These are phyloP conservation scores for Colletotrichum sojae DNA, from an alignment of 2,329 filamentous ascomycete species.

Conservation along the genomic window DNA sequence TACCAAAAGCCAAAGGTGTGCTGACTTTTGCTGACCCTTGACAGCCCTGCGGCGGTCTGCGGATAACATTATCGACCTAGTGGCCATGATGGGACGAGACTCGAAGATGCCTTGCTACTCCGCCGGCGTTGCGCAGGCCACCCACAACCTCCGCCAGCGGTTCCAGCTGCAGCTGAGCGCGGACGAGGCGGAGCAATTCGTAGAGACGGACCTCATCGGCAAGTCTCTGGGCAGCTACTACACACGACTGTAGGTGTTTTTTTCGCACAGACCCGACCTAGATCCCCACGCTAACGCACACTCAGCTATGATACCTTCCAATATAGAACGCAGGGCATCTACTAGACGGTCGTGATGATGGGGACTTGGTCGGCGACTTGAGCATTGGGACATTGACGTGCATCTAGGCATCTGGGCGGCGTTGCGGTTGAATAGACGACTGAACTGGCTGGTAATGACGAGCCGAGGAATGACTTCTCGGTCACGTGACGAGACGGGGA, in stretches of 20 bases:
- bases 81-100: slow-evolving; percentile 86
- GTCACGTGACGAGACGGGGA: slow-evolving; percentile 24
- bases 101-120: slow-evolving; percentile 90
- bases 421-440: slow-evolving; percentile 41
- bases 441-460: slow-evolving; percentile 38
- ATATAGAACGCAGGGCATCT: slow-evolving; percentile 90
- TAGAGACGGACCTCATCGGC: slow-evolving; percentile 82
- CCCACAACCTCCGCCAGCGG: slow-evolving; percentile 77
- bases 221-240: slow-evolving; percentile 92
- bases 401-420: slow-evolving; percentile 41
- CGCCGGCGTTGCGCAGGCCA: slow-evolving; percentile 79
- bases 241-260: slow-evolving; percentile 79
- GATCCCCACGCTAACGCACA: slow-evolving; percentile 21
- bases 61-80: slow-evolving; percentile 85
- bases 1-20: slow-evolving; percentile 4
- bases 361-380: slow-evolving; percentile 20
- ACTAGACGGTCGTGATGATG: slow-evolving; percentile 62
- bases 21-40: not conserved
- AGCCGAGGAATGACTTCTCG: slow-evolving; percentile 36
- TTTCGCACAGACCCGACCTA: not conserved
- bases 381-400: slow-evolving; percentile 35
- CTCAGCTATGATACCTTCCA: slow-evolving; percentile 86
- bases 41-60: slow-evolving; percentile 81
- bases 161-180: slow-evolving; percentile 88
- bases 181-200: slow-evolving; percentile 85